Evolutionary conservation across 2,329 filamentous ascomycete genomes (phyloP).

Genomic region (Westerdykella ornata): DNA sequence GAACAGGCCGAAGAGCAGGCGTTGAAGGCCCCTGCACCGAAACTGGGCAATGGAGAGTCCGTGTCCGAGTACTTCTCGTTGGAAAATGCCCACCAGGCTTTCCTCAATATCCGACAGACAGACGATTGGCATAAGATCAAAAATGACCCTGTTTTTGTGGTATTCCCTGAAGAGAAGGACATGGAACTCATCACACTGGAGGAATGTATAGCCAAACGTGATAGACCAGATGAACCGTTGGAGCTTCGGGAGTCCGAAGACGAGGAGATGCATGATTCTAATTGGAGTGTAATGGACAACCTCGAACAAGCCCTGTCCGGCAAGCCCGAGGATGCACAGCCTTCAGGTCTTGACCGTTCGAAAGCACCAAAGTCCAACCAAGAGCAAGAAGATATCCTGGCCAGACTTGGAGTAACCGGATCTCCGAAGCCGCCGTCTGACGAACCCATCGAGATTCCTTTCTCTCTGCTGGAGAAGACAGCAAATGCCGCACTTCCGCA

Average conservation of each 20-base stretch:
- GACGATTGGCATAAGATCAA: constrained; percentile 46
- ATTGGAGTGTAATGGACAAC: constrained; percentile 37
- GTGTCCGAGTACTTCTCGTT: constrained; percentile 47
- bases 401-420: constrained; percentile 33
- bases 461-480: constrained; percentile 8
- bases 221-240: constrained; percentile 29
- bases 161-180: constrained; percentile 38
- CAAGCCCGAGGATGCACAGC: constrained; percentile 10
- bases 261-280: constrained; percentile 24
- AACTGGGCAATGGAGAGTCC: constrained; percentile 39
- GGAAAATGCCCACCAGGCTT: constrained; percentile 40
- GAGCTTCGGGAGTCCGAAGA: constrained; percentile 1
- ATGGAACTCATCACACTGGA: constrained; percentile 39
- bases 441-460: constrained; percentile 13
- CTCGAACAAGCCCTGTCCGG: constrained; percentile 36
- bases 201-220: constrained; percentile 39
- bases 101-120: constrained; percentile 45
- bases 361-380: constrained; percentile 8
- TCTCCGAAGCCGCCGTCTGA: constrained; percentile 30
- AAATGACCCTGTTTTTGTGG: constrained; percentile 46
- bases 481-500: constrained; percentile 11
- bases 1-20: constrained; percentile 41
- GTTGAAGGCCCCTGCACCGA: constrained; percentile 33
- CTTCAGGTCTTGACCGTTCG: constrained; percentile 4
- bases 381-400: constrained; percentile 35